Conservation (phyloP, 352 stramenopile species). For the Pythium brassicae region DNA sequence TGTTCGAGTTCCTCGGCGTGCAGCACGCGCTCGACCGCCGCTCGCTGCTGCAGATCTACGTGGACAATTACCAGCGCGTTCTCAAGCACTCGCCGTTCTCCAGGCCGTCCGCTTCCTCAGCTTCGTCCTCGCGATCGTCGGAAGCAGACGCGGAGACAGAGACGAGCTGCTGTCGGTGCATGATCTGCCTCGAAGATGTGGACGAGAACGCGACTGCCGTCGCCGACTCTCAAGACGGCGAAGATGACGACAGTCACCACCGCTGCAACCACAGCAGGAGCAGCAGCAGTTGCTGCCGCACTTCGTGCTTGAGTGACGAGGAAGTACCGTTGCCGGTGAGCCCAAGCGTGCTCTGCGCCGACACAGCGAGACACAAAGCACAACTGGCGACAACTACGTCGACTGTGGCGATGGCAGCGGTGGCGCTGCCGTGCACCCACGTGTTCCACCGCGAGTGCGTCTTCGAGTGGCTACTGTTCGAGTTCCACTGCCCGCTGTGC, state of each 20-base stretch:
- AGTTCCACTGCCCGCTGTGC: conserved; percentile 71
- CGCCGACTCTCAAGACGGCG: neutral
- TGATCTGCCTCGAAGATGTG: conserved; percentile 17
- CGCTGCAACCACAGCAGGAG: conserved; percentile 3
- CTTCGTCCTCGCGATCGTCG: neutral
- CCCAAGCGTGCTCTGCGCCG: too few species aligned
- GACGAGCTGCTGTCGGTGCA: conserved; percentile 8
- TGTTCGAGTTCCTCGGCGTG: conserved; percentile 66
- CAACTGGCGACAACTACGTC: neutral
- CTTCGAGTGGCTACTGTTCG: conserved; percentile 70
- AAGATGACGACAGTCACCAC: neutral
- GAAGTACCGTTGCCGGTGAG: neutral
- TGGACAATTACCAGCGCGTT: conserved; percentile 46
- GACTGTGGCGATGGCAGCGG: neutral
- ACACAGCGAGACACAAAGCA: neutral
- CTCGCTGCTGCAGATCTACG: conserved; percentile 65
- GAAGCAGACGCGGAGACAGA: neutral
- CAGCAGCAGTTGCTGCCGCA: neutral
- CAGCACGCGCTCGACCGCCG: conserved; percentile 38
- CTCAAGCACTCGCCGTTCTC: conserved; percentile 23
- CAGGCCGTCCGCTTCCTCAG: neutral
- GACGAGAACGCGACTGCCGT: conserved; percentile 2
- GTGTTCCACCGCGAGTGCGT: conserved; percentile 71
- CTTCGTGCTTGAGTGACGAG: neutral
- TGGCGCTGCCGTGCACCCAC: conserved; percentile 60